These are phyloP conservation scores for Phaffomyces thermotolerans DNA, from an alignment of 805 yeast genomes.

Conservation along the genomic window DNA sequence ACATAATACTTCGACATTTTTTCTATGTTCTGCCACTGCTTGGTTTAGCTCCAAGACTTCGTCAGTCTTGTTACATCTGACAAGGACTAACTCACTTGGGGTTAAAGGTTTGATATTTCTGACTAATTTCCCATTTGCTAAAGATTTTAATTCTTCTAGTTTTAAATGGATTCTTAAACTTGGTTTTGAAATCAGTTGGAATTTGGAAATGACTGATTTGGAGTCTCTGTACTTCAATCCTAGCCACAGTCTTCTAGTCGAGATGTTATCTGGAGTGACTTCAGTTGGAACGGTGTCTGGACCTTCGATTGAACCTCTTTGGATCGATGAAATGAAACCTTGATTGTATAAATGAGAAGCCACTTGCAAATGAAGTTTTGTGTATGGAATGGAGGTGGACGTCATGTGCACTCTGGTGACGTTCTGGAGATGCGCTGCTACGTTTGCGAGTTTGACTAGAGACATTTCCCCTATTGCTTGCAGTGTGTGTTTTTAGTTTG, in stretches of 20 bases:
- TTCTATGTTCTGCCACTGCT: constrained; percentile 65
- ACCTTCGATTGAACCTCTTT: constrained; percentile 75
- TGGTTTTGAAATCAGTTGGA: constrained; percentile 77
- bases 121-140: constrained; percentile 70
- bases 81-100: constrained; percentile 84
- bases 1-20: constrained; percentile 70
- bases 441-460: constrained; percentile 72
- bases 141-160: constrained; percentile 55
- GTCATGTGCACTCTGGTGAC: constrained; percentile 69
- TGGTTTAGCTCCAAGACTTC: constrained; percentile 71
- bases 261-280: constrained; percentile 78
- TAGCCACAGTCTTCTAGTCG: constrained; percentile 85
- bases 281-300: constrained; percentile 75
- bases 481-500: not conserved
- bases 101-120: constrained; percentile 73
- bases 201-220: constrained; percentile 64
- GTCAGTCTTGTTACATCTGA: constrained; percentile 40
- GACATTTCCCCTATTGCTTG: constrained; percentile 44
- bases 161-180: constrained; percentile 64
- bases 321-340: constrained; percentile 80
- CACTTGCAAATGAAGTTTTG: constrained; percentile 74
- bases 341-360: constrained; percentile 82
- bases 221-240: constrained; percentile 75
- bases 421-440: constrained; percentile 86
- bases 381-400: constrained; percentile 74